phyloP scores from a whole-genome alignment of 1,284 basidiomycete species.

The Leccinum subrobustum region DNA sequence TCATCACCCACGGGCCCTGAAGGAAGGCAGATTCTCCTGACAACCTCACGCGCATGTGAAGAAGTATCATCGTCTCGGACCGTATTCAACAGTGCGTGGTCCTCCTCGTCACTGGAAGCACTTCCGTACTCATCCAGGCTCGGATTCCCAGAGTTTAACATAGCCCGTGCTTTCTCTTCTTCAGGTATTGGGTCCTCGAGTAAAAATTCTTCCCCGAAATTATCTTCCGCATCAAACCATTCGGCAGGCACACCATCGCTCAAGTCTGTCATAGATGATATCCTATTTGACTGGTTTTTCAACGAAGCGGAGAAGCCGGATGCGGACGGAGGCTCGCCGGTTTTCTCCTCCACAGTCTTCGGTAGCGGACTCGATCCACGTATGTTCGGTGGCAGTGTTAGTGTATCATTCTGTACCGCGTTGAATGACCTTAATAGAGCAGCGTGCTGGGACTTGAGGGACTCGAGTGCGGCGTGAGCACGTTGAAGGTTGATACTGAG shows the following conservation, averaged over 20 bases:
- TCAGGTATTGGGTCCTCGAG: constrained; percentile 49
- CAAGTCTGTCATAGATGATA: constrained; percentile 54
- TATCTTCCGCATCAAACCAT: constrained; percentile 69
- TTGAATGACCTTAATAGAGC: constrained; percentile 48
- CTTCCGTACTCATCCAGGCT: constrained; percentile 39
- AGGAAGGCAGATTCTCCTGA: constrained; percentile 65
- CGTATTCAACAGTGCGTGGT: constrained; percentile 11
- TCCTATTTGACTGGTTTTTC: constrained; percentile 41
- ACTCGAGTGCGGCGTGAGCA: constrained; percentile 44
- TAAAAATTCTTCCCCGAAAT: constrained; percentile 53
- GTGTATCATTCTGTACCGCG: constrained; percentile 37
- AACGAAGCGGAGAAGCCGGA: constrained; percentile 35
- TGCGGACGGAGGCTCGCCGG: constrained; percentile 31
- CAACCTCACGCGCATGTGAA: constrained; percentile 35
- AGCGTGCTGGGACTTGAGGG: constrained; percentile 61
- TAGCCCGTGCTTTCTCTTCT: constrained; percentile 43
- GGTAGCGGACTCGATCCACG: constrained; percentile 43
- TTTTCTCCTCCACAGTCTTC: constrained; percentile 50
- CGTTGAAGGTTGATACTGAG: constrained; percentile 36
- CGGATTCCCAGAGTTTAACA: constrained; percentile 42
- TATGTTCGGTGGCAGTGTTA: constrained; percentile 28
- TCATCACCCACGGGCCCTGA: constrained; percentile 74
- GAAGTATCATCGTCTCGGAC: constrained; percentile 14
- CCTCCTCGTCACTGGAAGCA: constrained; percentile 43
- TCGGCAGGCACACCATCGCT: constrained; percentile 55